phyloP scores from a whole-genome alignment of 495 filamentous ascomycete genomes.

The Stereocaulon alpinum region DNA sequence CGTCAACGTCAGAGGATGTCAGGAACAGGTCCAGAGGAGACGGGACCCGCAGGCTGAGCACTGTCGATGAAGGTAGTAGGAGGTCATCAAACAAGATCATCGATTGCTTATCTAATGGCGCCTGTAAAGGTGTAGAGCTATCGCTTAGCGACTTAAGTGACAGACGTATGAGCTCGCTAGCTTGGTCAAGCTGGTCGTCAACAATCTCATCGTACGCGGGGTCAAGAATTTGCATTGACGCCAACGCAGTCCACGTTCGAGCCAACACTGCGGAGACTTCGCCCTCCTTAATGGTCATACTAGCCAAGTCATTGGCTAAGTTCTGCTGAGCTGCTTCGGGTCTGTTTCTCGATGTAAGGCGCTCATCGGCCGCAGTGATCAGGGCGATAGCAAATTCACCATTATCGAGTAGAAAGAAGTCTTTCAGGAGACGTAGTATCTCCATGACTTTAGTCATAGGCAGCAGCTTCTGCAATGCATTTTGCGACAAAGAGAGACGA shows the following conservation, averaged over 20 bases:
- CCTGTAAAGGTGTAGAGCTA: background rate
- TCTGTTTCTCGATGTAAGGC: constrained; percentile 44
- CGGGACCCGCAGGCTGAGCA: constrained; percentile 58
- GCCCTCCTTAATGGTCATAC: constrained; percentile 69
- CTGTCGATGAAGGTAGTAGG: constrained; percentile 66
- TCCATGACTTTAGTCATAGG: constrained; percentile 67
- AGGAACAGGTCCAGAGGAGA: constrained; percentile 85
- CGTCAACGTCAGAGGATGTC: constrained; percentile 56
- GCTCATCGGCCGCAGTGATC: constrained; percentile 71
- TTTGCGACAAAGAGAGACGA: constrained; percentile 68
- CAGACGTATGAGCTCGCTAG: constrained; percentile 64
- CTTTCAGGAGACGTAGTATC: constrained; percentile 62
- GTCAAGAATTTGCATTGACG: constrained; percentile 59
- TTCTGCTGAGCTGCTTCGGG: constrained; percentile 22
- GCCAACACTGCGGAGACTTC: constrained; percentile 67
- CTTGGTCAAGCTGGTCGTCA: constrained; percentile 68
- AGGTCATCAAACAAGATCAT: constrained; percentile 59
- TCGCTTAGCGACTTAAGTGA: constrained; percentile 33
- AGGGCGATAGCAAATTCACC: constrained; percentile 87
- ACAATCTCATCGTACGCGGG: constrained; percentile 46
- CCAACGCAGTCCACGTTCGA: constrained; percentile 66
- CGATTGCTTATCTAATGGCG: background rate
- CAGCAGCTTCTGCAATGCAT: constrained; percentile 66
- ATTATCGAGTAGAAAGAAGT: constrained; percentile 77
- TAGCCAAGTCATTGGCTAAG: constrained; percentile 32